Percentiles rank a stretch among this genome's conserved stretches.
phyloP scores from a whole-genome alignment of 1,139 yeast genomes.

The Candida frijolesensis region DNA sequence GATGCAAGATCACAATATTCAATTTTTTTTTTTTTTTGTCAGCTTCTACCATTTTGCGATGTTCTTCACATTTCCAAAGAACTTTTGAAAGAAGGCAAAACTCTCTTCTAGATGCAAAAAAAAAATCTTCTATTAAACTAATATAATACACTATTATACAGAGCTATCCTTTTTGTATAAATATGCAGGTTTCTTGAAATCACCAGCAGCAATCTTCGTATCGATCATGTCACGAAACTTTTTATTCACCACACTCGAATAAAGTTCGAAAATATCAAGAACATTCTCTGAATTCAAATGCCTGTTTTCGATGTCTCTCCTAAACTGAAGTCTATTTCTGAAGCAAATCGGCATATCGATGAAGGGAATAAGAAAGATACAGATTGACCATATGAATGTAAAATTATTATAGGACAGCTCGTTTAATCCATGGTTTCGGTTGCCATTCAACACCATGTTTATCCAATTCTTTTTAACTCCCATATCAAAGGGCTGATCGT shows the following conservation, averaged over 20 bases:
- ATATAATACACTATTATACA: conserved; percentile 20
- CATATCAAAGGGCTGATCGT: conserved; percentile 28
- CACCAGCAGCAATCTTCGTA: conserved; percentile 20
- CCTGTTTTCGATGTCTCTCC: conserved; percentile 10
- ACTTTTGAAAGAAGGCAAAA: background rate
- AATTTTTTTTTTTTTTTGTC: conserved; percentile 25
- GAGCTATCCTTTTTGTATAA: background rate
- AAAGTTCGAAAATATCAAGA: conserved; percentile 12
- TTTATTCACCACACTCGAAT: conserved; percentile 20
- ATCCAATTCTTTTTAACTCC: conserved; percentile 38
- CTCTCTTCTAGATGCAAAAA: background rate
- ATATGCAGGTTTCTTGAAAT: conserved; percentile 13
- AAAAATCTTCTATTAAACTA: conserved; percentile 18
- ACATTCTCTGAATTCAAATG: conserved; percentile 5
- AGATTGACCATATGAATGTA: conserved; percentile 22
- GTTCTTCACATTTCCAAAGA: background rate
- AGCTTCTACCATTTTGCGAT: background rate
- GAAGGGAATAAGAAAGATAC: conserved; percentile 31
- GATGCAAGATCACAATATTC: conserved; percentile 3
- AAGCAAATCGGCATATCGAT: conserved; percentile 26
- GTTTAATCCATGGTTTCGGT: conserved; percentile 22
- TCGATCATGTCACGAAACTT: conserved; percentile 21
- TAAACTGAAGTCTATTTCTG: conserved; percentile 6
- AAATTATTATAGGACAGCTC: conserved; percentile 12
- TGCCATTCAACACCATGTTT: conserved; percentile 34